Base-by-base conservation (phyloP, 192 early-diverging fungal genomes). In the Funneliformis geosporum region DNA sequence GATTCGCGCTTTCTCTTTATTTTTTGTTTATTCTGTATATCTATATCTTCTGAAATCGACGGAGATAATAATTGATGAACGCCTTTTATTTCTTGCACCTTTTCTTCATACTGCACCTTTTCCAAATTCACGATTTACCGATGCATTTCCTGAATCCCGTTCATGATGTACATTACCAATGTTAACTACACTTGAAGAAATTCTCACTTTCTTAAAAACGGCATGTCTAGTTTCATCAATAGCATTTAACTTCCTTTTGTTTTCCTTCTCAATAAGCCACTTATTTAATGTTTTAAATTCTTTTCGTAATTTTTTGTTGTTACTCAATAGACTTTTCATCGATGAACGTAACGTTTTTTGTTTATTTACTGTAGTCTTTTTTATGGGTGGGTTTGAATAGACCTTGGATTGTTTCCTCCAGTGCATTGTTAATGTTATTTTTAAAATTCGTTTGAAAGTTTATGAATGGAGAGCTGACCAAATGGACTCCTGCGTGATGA, bases 111-210 rank as follows among this genome's bases (percentile, higher is more conserved):
- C 43, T 72, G 70, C 23, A 25, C 43, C 18, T 72, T 72, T 72
- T 72, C 9, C 70, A 72, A 55, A 47, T 47, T 72, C 44, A 18
- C 21, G 70, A 44, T 72, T 27, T 42, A 5, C 28, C 43, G 47
- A 23, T 21, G 18, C 47, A 50, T 55, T 43, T 44, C 39, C 12
- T 72, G 40, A 23, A 21, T 39, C 42, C 40, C 5, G 16, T 9
- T 42, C 43, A 27, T 50, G 16, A 39, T 18, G n/a, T 44, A 73
- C 46, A 73, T 9, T 55, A 38, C 5, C 65, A 67, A 33, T 38
- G 65, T 44, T 73, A 42, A 73, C 44, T 27, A 73, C 46, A 73
- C 70, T 73, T 73, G 70, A 73, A 28, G 27, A 73, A 73, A 73
- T 12, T 47, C 44, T 73, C 21, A 44, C 70, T 73, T 55, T 73